Percentiles rank a stretch among this genome's conserved stretches.
Conservation (phyloP, 805 yeast genomes). For the Wickerhamomyces canadensis region DNA sequence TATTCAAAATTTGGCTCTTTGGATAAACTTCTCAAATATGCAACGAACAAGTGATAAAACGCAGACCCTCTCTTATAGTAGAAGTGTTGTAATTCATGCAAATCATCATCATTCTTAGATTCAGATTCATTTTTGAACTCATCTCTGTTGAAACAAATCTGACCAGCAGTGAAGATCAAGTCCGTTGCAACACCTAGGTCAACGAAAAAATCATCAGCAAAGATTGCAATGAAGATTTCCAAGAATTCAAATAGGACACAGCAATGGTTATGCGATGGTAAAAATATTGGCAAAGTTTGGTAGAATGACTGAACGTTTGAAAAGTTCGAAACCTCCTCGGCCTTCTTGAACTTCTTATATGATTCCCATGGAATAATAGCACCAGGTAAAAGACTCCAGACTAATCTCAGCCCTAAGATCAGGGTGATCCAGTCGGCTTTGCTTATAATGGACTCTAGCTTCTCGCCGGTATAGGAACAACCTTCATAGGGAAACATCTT, state of each 20-base stretch:
- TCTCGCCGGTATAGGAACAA: constrained; percentile 29
- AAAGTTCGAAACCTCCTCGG: constrained; percentile 19
- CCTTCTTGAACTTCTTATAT: constrained; percentile 22
- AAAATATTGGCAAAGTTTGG: constrained; percentile 26
- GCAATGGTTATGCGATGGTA: constrained; percentile 31
- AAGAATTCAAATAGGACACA: constrained; percentile 32
- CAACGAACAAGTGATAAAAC: constrained; percentile 27
- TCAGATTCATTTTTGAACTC: constrained; percentile 10
- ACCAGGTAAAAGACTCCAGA: constrained; percentile 30
- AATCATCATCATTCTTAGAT: constrained; percentile 20
- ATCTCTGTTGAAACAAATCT: constrained; percentile 29
- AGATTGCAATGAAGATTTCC: constrained; percentile 28
- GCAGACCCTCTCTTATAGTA: constrained; percentile 30
- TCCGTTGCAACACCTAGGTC: constrained; percentile 27
- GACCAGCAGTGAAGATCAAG: constrained; percentile 31
- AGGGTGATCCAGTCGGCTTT: constrained; percentile 23
- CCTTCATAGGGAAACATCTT: constrained; percentile 32
- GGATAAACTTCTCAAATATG: constrained; percentile 28
- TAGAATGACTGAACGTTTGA: constrained; percentile 28
- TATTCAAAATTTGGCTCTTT: constrained; percentile 26
- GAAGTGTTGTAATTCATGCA: constrained; percentile 26
- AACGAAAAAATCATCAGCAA: constrained; percentile 26
- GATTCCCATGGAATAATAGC: constrained; percentile 33
- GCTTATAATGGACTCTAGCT: constrained; percentile 21
- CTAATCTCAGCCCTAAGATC: constrained; percentile 25